Percentiles rank a stretch among this genome's conserved stretches.
Conservation (phyloP, 2,329 filamentous ascomycete species). For the Fusarium neocosmosporiellum region DNA sequence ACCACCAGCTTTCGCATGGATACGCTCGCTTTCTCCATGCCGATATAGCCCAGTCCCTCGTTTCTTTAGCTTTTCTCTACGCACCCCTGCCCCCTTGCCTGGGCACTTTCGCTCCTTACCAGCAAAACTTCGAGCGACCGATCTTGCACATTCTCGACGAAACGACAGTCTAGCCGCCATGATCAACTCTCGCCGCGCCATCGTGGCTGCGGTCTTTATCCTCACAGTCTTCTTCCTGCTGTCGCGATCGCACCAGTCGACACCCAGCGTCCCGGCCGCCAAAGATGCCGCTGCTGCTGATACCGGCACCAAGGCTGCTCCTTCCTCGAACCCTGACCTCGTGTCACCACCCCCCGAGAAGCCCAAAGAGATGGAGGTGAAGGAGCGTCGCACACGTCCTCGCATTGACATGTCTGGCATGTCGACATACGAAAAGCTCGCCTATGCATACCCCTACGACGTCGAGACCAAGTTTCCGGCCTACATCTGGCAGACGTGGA, state of each 20-base stretch:
- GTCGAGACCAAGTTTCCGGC: constrained; percentile 89
- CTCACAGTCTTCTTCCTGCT: constrained; percentile 77
- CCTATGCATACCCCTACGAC: constrained; percentile 95
- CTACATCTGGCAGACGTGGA: constrained; percentile 99
- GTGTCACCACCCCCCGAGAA: constrained; percentile 26
- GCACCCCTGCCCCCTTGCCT: constrained; percentile 31
- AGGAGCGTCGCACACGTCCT: constrained; percentile 45
- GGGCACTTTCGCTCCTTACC: constrained; percentile 34
- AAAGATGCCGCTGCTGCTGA: constrained; percentile 27
- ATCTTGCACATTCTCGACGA: constrained; percentile 22
- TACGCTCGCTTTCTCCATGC: constrained; percentile 37
- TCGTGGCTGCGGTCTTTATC: constrained; percentile 76
- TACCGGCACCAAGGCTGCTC: constrained; percentile 31
- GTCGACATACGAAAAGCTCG: constrained; percentile 82
- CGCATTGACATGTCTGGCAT: constrained; percentile 77
- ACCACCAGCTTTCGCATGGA: constrained; percentile 21
- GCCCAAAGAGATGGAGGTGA: constrained; percentile 33
- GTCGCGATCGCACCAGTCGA: constrained; percentile 65
- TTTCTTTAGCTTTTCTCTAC: constrained; percentile 25
- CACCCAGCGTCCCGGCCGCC: constrained; percentile 29
- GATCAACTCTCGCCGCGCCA: constrained; percentile 82
- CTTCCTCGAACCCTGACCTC: constrained; percentile 35
- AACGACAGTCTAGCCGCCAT: constrained; percentile 58
- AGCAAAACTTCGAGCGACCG: constrained; percentile 23
- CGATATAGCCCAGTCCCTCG: constrained; percentile 31